Percentiles rank a stretch among this genome's conserved stretches.
Conservation (phyloP, 208 protist species). For the Borovskyia barvae region DNA sequence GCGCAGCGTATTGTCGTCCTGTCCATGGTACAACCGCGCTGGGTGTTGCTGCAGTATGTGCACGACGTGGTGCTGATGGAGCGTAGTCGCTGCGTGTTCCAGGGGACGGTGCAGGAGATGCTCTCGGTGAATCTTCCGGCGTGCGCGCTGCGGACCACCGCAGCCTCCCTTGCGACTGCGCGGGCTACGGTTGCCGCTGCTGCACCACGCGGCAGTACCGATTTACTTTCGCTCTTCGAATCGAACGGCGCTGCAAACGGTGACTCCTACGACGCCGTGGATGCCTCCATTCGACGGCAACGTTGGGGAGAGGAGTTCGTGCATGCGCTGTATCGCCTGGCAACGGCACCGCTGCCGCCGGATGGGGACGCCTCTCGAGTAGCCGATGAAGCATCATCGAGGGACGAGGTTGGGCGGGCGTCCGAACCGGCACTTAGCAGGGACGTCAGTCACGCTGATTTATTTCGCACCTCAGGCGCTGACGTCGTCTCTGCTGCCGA, state of each 20-base stretch:
- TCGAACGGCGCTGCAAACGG: too few species aligned
- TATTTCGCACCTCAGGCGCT: not conserved
- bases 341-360: not conserved
- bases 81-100: constrained; percentile 37
- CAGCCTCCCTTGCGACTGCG: not conserved
- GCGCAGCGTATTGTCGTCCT: constrained; percentile 38
- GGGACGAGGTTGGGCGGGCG: too few species aligned
- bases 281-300: constrained; percentile 17
- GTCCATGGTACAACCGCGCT: constrained; percentile 60
- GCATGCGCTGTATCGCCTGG: constrained; percentile 28
- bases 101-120: constrained; percentile 37
- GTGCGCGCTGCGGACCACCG: not conserved
- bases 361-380: not conserved
- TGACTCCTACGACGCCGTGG: constrained; percentile 22
- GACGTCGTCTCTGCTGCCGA: not conserved
- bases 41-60: constrained; percentile 53
- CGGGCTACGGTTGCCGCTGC: not conserved
- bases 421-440: not conserved
- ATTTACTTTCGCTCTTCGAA: too few species aligned
- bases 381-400: not conserved
- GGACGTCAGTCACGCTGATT: not conserved
- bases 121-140: constrained; percentile 25
- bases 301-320: constrained; percentile 23
- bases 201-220: not conserved
- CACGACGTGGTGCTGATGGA: constrained; percentile 65